Evolutionary conservation across 495 filamentous ascomycete species (phyloP), one percentile per base, ranked within the genome.

Genomic region (Penicillium canariense): DNA sequence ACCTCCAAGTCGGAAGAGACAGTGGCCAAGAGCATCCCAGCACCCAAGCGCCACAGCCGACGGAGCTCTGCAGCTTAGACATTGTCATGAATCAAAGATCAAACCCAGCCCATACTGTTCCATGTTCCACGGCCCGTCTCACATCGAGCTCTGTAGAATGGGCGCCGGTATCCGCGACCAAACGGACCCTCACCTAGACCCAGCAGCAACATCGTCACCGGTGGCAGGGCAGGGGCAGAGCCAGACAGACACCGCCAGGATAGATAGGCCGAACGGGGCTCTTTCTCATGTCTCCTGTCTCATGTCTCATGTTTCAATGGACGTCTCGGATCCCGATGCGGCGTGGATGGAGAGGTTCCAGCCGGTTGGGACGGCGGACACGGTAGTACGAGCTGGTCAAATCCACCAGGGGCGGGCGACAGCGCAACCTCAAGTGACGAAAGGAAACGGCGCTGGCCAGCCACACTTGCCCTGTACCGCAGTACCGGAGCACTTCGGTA

Each of bases 51-150:
- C 50, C 61, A 61, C 57, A 59, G 3, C 57, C 66, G 60, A 63
- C 53, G 62, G 62, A 39, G 50, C n/a, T 50, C 39, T 60, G 54
- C 60, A 66, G 57, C 56, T 63, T 61, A 61, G 56, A 64, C 63
- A 66, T 58, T 64, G 60, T 59, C 60, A 34, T 52, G 23, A 54
- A 52, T 55, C 48, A 44, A 43, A 35, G 28, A 28, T n/a, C 23
- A 25, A 38, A 48, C 10, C 18, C 45, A 32, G 23, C n/a, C 43
- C 25, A 46, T 2, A 23, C 22, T 26, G 42, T 44, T 44, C 23
- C 42, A 44, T 25, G 42, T 26, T 28, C 42, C 26, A 44, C 18
- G 36, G 36, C 36, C 36, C 36, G 36, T 39, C 36, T 42, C 25
- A 22, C 38, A 42, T 9, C 20, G 20, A 6, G 20, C 38, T 42